Evolutionary conservation across 2,329 filamentous ascomycete species (phyloP).

Genomic region (Daldinia sp.): DNA sequence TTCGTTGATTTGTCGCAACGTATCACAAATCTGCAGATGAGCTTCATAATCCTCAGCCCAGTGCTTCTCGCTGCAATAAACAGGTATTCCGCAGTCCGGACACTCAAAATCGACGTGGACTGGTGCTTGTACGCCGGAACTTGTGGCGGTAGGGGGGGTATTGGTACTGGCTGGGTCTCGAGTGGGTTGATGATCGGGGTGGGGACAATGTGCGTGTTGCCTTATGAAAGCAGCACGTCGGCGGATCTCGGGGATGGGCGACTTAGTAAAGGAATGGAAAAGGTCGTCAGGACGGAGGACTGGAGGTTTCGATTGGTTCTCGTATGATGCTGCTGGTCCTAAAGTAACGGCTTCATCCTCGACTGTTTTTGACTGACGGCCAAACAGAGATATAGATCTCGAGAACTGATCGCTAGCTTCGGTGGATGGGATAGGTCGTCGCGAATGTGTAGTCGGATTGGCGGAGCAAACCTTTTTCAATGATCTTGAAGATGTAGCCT

Average conservation of each 20-base stretch:
- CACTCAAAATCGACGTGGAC: slow-evolving; percentile 93
- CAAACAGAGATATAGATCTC: slow-evolving; percentile 43
- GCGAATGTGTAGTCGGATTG: slow-evolving; percentile 24
- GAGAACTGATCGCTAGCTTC: slow-evolving; percentile 11
- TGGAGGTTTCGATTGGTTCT: slow-evolving; percentile 37
- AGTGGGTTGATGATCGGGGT: slow-evolving; percentile 84
- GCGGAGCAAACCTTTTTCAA: slow-evolving; percentile 20
- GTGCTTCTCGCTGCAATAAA: slow-evolving; percentile 93
- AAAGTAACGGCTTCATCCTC: slow-evolving; percentile 30
- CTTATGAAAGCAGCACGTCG: slow-evolving; percentile 89
- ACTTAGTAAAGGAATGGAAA: slow-evolving; percentile 91
- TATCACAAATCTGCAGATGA: slow-evolving; percentile 92
- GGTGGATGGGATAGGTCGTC: background rate
- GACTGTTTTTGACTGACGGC: slow-evolving; percentile 36
- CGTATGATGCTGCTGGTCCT: slow-evolving; percentile 28
- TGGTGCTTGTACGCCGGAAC: slow-evolving; percentile 68
- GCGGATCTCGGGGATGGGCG: slow-evolving; percentile 87
- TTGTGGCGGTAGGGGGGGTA: slow-evolving; percentile 65
- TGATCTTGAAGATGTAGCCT: slow-evolving; percentile 26
- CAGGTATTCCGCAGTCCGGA: slow-evolving; percentile 91
- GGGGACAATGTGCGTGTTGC: slow-evolving; percentile 92
- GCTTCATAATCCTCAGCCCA: slow-evolving; percentile 96
- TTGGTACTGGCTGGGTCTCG: slow-evolving; percentile 72
- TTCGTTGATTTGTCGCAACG: slow-evolving; percentile 91
- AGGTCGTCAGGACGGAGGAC: slow-evolving; percentile 78